Evolutionary conservation across 129 eudicot species (phyloP), one percentile per base, ranked within the genome.

Genomic region (Artemisia annua): DNA sequence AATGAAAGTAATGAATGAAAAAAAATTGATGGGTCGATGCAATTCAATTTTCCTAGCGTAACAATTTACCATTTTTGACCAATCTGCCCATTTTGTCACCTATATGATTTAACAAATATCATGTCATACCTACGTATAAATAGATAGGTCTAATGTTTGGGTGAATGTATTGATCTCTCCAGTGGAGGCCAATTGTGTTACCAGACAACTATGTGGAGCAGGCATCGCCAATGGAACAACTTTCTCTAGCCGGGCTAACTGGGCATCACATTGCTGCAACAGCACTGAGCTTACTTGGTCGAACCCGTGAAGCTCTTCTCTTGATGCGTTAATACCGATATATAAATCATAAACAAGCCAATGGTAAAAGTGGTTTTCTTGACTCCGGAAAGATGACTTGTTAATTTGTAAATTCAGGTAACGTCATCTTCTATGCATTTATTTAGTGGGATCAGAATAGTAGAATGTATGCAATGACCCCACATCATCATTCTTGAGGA

Each of bases 251-350:
- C 0, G 98, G 98, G 50, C 80, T 92, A 76, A 87, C 87, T 1
- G 91, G 95, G 17, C 91, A 92, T 74, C 98, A 92, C 85, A 92
- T 92, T 67, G 98, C 98, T 72, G 98, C 98, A 19, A 92, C 98
- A 0, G 92, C 91, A 12, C 79, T 92, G 70, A 89, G 87, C 71
- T 82, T 92, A 69, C 98, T 92, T 69, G 98, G 98, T 65, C 92
- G 98, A 20, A 82, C 91, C 63, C 98, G 96, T 12, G 98, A 92
- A 76, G 98, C 98, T 71, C 98, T 92, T 67, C 92, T 85, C 7
- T 78, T 92, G 79, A 89, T 85, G 96, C 72, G 92, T 83, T 92
- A 68, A 72, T 9, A 39, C 46, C 2, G 46, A 39, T 39, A 39
- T 39, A 0, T 39, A 7, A 39, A 39, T 39, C 46, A 39, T 39